A percentile compares a stretch with the other conserved stretches of the same genome.
phyloP scores from a whole-genome alignment of 2,329 filamentous ascomycete genomes.

The Xylaria sp. region DNA sequence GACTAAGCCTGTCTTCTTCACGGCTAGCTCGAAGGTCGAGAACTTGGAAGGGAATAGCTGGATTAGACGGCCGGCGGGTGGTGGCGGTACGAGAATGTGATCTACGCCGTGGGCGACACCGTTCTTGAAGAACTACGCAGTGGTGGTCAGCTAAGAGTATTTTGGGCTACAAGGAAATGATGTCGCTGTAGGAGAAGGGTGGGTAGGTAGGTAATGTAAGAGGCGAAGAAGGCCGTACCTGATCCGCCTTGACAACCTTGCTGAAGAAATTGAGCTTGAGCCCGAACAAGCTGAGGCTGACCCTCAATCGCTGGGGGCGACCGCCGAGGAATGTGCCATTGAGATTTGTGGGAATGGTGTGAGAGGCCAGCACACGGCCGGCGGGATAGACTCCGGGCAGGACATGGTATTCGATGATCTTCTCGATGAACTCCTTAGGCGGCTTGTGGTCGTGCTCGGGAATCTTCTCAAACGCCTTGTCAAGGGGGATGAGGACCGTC shows the following conservation, averaged over 20 bases:
- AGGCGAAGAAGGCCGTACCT: slow-evolving; percentile 68
- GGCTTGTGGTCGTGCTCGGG: slow-evolving; percentile 61
- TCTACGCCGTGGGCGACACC: slow-evolving; percentile 82
- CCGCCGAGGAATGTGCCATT: slow-evolving; percentile 64
- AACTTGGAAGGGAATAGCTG: slow-evolving; percentile 76
- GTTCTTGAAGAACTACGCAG: slow-evolving; percentile 69
- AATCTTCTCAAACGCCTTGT: slow-evolving; percentile 73
- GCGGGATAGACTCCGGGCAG: slow-evolving; percentile 70
- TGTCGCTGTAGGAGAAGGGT: not conserved
- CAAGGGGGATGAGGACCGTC: slow-evolving; percentile 81
- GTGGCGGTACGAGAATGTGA: slow-evolving; percentile 77
- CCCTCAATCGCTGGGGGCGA: slow-evolving; percentile 74
- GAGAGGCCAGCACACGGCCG: slow-evolving; percentile 66
- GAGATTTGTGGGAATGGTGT: slow-evolving; percentile 76
- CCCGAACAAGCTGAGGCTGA: slow-evolving; percentile 66
- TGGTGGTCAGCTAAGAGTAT: slow-evolving; percentile 2
- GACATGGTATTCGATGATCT: slow-evolving; percentile 77
- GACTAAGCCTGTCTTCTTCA: slow-evolving; percentile 74
- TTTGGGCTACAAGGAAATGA: not conserved
- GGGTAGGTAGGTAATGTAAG: too few species aligned
- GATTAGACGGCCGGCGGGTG: slow-evolving; percentile 56
- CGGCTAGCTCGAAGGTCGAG: slow-evolving; percentile 77
- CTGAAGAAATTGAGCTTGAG: slow-evolving; percentile 79
- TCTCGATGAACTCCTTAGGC: slow-evolving; percentile 71
- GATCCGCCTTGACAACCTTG: slow-evolving; percentile 71